Conservation (phyloP, 805 yeast genomes). For the Lachancea kluyveri region DNA sequence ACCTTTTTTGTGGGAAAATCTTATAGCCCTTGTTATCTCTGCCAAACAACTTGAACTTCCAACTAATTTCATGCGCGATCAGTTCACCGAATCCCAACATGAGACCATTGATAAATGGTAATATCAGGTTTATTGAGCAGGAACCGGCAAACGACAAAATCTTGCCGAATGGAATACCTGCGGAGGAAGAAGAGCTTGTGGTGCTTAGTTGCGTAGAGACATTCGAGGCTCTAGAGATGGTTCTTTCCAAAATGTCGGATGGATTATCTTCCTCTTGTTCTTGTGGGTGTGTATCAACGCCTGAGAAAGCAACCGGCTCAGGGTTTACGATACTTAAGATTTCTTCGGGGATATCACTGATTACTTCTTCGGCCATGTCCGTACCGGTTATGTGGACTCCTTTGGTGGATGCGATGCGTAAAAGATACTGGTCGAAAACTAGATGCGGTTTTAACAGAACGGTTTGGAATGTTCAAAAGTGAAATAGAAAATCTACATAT, state of each 20-base stretch:
- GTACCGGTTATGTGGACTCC: not conserved
- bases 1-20: slow-evolving; percentile 23
- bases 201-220: slow-evolving; percentile 1
- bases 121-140: slow-evolving; percentile 66
- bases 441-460: not conserved
- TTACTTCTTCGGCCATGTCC: slow-evolving; percentile 10
- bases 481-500: no score
- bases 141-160: slow-evolving; percentile 23
- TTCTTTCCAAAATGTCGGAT: not conserved
- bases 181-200: slow-evolving; percentile 1
- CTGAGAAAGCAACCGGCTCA: slow-evolving; percentile 5
- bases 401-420: not conserved
- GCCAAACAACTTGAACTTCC: slow-evolving; percentile 60
- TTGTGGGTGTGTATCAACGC: slow-evolving; percentile 4
- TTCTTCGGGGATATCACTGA: slow-evolving; percentile 12
- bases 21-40: slow-evolving; percentile 49
- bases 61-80: slow-evolving; percentile 87
- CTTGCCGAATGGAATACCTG: slow-evolving; percentile 4
- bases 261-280: slow-evolving; percentile 6
- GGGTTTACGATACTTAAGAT: slow-evolving; percentile 9
- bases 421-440: no score
- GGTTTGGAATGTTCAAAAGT: no score
- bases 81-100: slow-evolving; percentile 97
- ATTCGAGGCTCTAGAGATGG: not conserved
- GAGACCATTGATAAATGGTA: slow-evolving; percentile 89